A percentile compares a stretch with the other conserved stretches of the same genome.
phyloP scores from a whole-genome alignment of 371 early-diverging fungal species.

The Conidiobolus incongruus region DNA sequence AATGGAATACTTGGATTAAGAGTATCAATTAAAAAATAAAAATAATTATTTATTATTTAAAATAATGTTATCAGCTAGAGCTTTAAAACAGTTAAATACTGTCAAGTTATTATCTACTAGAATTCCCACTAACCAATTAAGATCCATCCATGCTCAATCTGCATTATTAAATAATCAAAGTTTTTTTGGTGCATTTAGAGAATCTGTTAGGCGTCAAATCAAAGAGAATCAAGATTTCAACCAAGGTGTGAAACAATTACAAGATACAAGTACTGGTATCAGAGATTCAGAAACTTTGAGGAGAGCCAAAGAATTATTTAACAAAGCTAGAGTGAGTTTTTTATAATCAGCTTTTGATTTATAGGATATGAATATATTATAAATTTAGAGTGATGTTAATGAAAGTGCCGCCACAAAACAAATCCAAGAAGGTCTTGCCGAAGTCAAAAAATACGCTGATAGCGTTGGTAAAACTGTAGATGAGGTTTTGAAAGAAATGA shows the following conservation, averaged over 20 bases:
- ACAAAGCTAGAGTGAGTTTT: slow-evolving; percentile 27
- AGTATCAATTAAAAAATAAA: too few species aligned
- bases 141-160: background rate
- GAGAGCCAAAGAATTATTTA: slow-evolving; percentile 65
- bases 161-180: slow-evolving; percentile 6
- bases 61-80: too few species aligned
- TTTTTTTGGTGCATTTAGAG: slow-evolving; percentile 32
- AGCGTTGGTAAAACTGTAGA: slow-evolving; percentile 48
- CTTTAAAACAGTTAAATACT: too few species aligned
- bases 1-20: too few species aligned
- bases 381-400: slow-evolving; percentile 12
- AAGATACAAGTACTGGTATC: slow-evolving; percentile 55
- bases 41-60: too few species aligned
- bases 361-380: background rate
- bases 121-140: too few species aligned
- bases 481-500: slow-evolving; percentile 58
- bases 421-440: slow-evolving; percentile 47
- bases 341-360: background rate
- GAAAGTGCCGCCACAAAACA: slow-evolving; percentile 22
- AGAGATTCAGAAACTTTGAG: slow-evolving; percentile 72
- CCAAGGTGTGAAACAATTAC: slow-evolving; percentile 65
- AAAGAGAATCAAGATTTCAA: slow-evolving; percentile 81
- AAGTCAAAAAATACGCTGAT: slow-evolving; percentile 43
- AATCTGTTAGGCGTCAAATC: slow-evolving; percentile 73
- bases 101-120: too few species aligned